Base-by-base conservation (phyloP, 2,329 filamentous ascomycete species). In the Pyrenochaeta sp. region DNA sequence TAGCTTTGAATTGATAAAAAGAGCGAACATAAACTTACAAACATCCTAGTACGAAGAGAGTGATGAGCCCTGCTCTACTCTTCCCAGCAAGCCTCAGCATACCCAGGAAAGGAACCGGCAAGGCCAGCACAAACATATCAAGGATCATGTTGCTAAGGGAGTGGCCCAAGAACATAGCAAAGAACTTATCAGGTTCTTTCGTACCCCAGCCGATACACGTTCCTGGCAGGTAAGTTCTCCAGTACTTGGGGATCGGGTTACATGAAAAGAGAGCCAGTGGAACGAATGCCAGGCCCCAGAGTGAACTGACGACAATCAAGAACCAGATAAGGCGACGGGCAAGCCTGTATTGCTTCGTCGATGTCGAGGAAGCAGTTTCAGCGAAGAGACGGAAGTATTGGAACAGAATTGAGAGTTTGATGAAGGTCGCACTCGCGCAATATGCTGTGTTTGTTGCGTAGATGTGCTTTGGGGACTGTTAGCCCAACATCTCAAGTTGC, bases 301-400 rank as follows among this genome's bases (percentile, higher is more conserved):
- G 1, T 11, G 56, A 18, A 14, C 53, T 51, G 6, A 69, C 9
- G 4, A 46, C 41, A 31, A 70, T 58, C 15, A 68, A 35, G 13
- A 22, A 21, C 37, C 55, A 51, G 10, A 55, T 58, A 3, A 63
- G 18, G 14, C 41, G 46, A 3, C 54, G 51, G 2, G 65, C 61
- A 5, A 55, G 22, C 1, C 41, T 46, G 26, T 54, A 57, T 11
- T 40, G 41, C 2, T 36, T 4, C 2, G 44, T 44, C n/a, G 29
- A 20, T 2, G 43, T 51, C 7, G 45, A 50, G 1, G 48, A 37
- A 7, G 58, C 41, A 11, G 55, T 44, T 38, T 59, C 55, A 9
- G 59, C 53, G 46, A 71, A 72, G 7, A 72, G 54, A 9, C 69
- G 67, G 11, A 65, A 58, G 28, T 71, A 72, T 40, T 72, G 69